Evolutionary conservation across 2,329 filamentous ascomycete species (phyloP), one percentile per base, ranked within the genome.

Genomic region (Ophiocordyceps camponoti-leonardi): DNA sequence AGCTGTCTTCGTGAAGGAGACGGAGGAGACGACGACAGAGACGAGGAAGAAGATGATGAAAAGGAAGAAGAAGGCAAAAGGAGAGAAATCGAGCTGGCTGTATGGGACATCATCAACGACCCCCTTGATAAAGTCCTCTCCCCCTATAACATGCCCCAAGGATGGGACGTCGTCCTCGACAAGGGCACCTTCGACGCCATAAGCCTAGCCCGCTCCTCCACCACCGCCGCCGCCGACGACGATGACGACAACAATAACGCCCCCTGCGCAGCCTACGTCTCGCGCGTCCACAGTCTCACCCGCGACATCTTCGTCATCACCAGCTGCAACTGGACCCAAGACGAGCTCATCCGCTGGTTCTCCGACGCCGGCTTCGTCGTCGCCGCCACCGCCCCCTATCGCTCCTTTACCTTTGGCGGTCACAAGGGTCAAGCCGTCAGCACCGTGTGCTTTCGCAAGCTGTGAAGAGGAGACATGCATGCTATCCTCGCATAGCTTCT

Each of bases 141-240:
- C 22, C 48, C 47, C 18, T 53, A 54, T 11, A 20, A 47, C 2
- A 53, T 61, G 30, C 53, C 53, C 0, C 59, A 61, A 0, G 83
- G 83, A 1, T 96, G 88, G 67, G 87, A 96, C 62, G 77, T 95
- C 0, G 81, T 95, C 0, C 73, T 95, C n/a, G 92, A 98, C 64
- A 98, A 98, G 66, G 92, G 92, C 41, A 98, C 92, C 1, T 98
- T 96, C 60, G 92, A 98, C 67, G 92, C 92, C 12, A 83, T 98
- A 31, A 87, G 80, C 44, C 67, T 96, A n/a, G 72, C 45, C 69
- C 71, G 47, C 77, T 79, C 51, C 61, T 58, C 28, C 67, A 70
- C 51, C 64, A 64, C 45, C 58, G 61, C 14, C 79, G 73, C 0
- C 66, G 75, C 35, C 73, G 82, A n/a, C n/a, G n/a, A n/a, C n/a